A percentile compares a stretch with the other conserved stretches of the same genome.
These are phyloP conservation scores for Xylaria nigripes DNA, from an alignment of 495 filamentous ascomycete genomes.

Conservation along the genomic window DNA sequence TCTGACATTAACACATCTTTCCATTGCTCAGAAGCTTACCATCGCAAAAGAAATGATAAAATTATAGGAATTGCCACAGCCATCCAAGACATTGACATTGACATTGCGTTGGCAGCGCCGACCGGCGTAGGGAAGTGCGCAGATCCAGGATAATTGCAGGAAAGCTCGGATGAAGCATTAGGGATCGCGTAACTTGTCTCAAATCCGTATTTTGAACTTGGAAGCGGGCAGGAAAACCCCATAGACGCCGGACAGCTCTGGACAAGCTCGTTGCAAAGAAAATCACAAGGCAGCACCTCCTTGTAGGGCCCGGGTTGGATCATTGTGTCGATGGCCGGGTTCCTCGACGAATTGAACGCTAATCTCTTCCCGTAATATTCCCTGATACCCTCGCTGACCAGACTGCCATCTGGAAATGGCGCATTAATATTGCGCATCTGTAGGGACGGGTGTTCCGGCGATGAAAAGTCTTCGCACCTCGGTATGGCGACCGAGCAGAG, in stretches of 20 bases:
- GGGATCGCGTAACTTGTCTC: slow-evolving; percentile 56
- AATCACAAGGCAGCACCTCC: slow-evolving; percentile 78
- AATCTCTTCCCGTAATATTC: slow-evolving; percentile 14
- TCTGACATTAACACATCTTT: not conserved
- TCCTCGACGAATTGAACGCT: slow-evolving; percentile 52
- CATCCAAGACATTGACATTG: slow-evolving; percentile 15
- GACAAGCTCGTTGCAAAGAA: slow-evolving; percentile 76
- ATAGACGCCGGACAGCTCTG: slow-evolving; percentile 74
- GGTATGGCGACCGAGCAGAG: slow-evolving; percentile 90
- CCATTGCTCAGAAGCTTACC: slow-evolving; percentile 13
- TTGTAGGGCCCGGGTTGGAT: slow-evolving; percentile 87
- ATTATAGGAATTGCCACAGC: slow-evolving; percentile 10
- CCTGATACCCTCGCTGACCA: slow-evolving; percentile 29
- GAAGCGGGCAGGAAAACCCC: slow-evolving; percentile 66
- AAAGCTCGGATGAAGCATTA: slow-evolving; percentile 4
- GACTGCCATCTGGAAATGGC: slow-evolving; percentile 58
- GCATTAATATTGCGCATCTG: slow-evolving; percentile 60
- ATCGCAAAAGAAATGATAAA: slow-evolving; percentile 10
- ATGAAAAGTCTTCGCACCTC: slow-evolving; percentile 75
- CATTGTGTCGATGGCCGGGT: slow-evolving; percentile 56
- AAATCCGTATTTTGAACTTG: slow-evolving; percentile 40
- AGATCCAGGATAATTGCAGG: slow-evolving; percentile 42
- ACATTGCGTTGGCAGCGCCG: slow-evolving; percentile 12
- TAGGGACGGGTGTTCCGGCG: slow-evolving; percentile 40
- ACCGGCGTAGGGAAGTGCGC: slow-evolving; percentile 32